Base-by-base conservation (phyloP, 2,329 filamentous ascomycete genomes). In the Pseudogymnoascus sp. region DNA sequence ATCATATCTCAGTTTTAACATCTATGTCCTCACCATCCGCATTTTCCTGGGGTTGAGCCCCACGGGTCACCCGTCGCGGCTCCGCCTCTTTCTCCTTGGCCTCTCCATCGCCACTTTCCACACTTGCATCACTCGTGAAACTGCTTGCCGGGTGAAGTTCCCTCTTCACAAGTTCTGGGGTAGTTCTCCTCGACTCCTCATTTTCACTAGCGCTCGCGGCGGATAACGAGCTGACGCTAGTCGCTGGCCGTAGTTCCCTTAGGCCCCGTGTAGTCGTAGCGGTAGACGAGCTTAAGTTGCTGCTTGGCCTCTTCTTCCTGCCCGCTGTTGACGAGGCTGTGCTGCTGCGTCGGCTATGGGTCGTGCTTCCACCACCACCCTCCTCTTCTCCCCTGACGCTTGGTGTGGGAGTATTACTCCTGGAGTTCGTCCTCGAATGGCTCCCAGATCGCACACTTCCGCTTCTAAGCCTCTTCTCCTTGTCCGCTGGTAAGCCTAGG, bases 381-480 rank as follows among this genome's bases (percentile, higher is more conserved):
- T 21, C 69, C 68, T 63, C 70, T 66, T 10, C 73, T 67, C 43
- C 66, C 65, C 54, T 71, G 71, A 37, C 70, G 14, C 28, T 57
- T 14, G 51, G 51, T 66, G 8, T 54, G 65, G 25, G 68, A 34
- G 14, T 66, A 48, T 14, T 66, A 66, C 19, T 73, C 71, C 21
- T 75, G 73, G 13, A 68, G 37, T 23, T 75, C 73, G 69, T 72
- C 61, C 71, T 66, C 25, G 73, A 75, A 65, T 73, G 71, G 13
- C 71, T 73, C 6, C 69, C 69, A 41, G 70, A 71, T 11, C 72
- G 68, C 13, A 72, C 45, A 65, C 71, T 74, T 31, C 67, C 68
- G 63, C 72, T 72, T 41, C 71, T 64, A 31, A 67, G 67, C 8
- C 73, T 67, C 62, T 70, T 72, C 23, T 74, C 71, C 57, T 70